Conservation (phyloP, 345 rosid genomes). For the Rubroshorea leprosula region DNA sequence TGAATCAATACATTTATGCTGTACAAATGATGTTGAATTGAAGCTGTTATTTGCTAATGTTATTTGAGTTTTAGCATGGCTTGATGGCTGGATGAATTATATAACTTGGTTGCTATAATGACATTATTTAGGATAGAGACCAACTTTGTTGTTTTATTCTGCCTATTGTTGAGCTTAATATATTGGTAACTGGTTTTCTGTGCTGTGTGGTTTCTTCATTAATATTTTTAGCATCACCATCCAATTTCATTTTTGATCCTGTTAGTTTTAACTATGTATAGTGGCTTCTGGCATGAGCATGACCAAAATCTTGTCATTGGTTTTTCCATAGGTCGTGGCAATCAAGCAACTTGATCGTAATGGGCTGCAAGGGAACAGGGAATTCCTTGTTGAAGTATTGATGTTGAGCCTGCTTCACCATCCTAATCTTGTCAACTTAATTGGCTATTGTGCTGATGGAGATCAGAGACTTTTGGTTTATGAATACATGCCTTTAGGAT, state of each 20-base stretch:
- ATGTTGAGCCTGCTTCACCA: slow-evolving; percentile 94
- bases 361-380: slow-evolving; percentile 94
- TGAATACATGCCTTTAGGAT: slow-evolving; percentile 33
- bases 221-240: too few relatives aligned
- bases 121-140: background rate
- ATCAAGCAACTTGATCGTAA: slow-evolving; percentile 95
- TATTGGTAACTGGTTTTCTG: background rate
- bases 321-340: slow-evolving; percentile 69
- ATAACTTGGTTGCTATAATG: too few relatives aligned
- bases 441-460: slow-evolving; percentile 95
- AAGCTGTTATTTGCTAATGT: too few relatives aligned
- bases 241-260: too few relatives aligned
- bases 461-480: slow-evolving; percentile 94
- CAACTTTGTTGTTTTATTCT: too few relatives aligned
- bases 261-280: too few relatives aligned
- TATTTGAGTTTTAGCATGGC: too few relatives aligned
- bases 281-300: slow-evolving; percentile 10
- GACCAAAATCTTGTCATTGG: slow-evolving; percentile 10
- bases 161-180: too few relatives aligned
- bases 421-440: slow-evolving; percentile 83
- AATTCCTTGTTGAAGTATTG: slow-evolving; percentile 91
- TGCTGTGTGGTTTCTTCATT: too few relatives aligned
- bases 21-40: too few relatives aligned
- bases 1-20: too few relatives aligned
- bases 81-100: too few relatives aligned